Conservation (phyloP, 192 early-diverging fungal genomes). For the Backusella morwellensis region DNA sequence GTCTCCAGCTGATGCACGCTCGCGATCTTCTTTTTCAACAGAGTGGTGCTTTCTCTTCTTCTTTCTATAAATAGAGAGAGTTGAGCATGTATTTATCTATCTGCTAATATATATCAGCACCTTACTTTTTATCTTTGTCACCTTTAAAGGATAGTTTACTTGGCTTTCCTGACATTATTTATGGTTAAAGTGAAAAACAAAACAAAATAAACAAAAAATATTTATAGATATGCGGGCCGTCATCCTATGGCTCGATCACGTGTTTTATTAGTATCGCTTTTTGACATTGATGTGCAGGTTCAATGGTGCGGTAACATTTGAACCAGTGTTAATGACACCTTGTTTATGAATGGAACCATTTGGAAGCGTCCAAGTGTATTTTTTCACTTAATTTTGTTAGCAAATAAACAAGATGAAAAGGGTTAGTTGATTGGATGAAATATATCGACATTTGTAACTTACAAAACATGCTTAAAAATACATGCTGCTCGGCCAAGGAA, state of each 20-base stretch:
- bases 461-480: slow-evolving; percentile 51
- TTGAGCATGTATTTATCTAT: background rate
- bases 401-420: too few species aligned
- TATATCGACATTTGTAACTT: slow-evolving; percentile 11
- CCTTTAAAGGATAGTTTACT: slow-evolving; percentile 62
- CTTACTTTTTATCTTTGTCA: slow-evolving; percentile 55
- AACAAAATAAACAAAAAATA: background rate
- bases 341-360: slow-evolving; percentile 17
- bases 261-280: background rate
- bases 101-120: background rate
- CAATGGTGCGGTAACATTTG: background rate
- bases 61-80: slow-evolving; percentile 23
- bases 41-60: slow-evolving; percentile 62
- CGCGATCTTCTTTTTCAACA: slow-evolving; percentile 37
- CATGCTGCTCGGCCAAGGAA: slow-evolving; percentile 53
- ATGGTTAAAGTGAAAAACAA: background rate
- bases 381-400: slow-evolving; percentile 9
- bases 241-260: background rate
- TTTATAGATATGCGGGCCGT: background rate
- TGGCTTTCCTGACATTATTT: slow-evolving; percentile 29
- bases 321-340: background rate
- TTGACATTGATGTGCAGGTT: background rate
- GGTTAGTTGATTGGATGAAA: too few species aligned
- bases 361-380: slow-evolving; percentile 18
- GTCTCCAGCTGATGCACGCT: slow-evolving; percentile 41